Base-by-base conservation (phyloP, 345 rosid species). In the Garcia nutans region DNA sequence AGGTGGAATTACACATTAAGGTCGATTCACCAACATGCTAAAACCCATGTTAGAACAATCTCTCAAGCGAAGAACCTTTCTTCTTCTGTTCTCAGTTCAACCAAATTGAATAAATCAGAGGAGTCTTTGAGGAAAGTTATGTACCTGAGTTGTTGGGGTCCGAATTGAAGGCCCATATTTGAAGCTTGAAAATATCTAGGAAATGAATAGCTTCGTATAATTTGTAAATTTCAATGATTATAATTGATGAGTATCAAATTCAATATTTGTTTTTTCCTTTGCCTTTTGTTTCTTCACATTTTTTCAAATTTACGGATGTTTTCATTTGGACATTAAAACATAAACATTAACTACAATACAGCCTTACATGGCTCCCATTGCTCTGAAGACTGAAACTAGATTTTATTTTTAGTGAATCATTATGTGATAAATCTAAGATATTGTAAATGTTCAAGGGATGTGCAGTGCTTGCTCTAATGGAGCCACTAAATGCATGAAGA, bases 311-410 rank as follows among this genome's bases (percentile, higher is more conserved):
- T 4, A 3, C 0, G 52, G 2, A 9, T 47, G 50, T 11, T 8
- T 47, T 47, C 13, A 47, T 47, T 47, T 47, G 50, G 10, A 47
- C 10, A 8, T 47, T 47, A 37, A 37, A 37, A 47, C 50, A 47
- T 47, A 47, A 37, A 9, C 50, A 13, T 10, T 11, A 47, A 10
- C 50, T 10, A 47, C 50, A 47, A 47, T 47, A 52, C 6, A 15
- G 56, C 19, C 19, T 19, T 61, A 61, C 10, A 62, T 62, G 23
- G 45, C 42, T 26, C 57, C 91, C 84, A 85, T 77, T 12, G 89
- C 83, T 76, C 86, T 73, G 50, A 88, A 73, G 17, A 87, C 75
- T 5, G 89, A 64, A 57, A 83, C 62, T 47, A 91, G 62, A 71
- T 88, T 88, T 86, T 20, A 72, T 68, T 0, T 76, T 58, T 33